phyloP scores from a whole-genome alignment of 768 basidiomycete species.

The Auricularia cornea region DNA sequence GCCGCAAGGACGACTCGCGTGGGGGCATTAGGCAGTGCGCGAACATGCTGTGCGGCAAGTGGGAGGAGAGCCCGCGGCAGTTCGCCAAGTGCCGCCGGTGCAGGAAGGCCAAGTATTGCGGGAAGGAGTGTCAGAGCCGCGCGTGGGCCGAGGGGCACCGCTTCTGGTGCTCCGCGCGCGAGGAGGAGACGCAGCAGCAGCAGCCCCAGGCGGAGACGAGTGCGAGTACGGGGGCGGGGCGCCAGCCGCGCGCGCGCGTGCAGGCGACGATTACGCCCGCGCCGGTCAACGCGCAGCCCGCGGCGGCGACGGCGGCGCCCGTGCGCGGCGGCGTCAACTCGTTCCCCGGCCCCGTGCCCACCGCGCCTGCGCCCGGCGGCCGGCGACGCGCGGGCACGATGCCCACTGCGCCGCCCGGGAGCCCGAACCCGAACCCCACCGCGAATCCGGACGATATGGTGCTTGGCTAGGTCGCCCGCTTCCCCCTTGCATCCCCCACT shows the following conservation, averaged over 20 bases:
- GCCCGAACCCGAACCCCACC: no score
- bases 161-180: slow-evolving; percentile 81
- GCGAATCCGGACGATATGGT: background rate
- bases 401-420: background rate
- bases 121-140: slow-evolving; percentile 92
- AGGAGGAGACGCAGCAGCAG: slow-evolving; percentile 25
- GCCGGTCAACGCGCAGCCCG: background rate
- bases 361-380: background rate
- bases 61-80: slow-evolving; percentile 88
- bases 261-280: background rate
- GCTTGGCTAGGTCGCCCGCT: no score
- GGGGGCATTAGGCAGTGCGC: slow-evolving; percentile 97
- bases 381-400: background rate
- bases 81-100: slow-evolving; percentile 96
- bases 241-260: no score
- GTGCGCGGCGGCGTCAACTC: background rate
- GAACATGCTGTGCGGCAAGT: slow-evolving; percentile 93
- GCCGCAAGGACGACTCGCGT: slow-evolving; percentile 87
- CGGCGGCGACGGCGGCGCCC: background rate
- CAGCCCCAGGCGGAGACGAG: background rate
- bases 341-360: background rate
- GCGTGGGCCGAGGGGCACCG: slow-evolving; percentile 96
- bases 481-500: no score
- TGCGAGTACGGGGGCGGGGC: background rate
- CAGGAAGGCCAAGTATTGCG: slow-evolving; percentile 97